A percentile compares a stretch with the other conserved stretches of the same genome.
Conservation (phyloP, 345 rosid species). For the Camelina laxa region DNA sequence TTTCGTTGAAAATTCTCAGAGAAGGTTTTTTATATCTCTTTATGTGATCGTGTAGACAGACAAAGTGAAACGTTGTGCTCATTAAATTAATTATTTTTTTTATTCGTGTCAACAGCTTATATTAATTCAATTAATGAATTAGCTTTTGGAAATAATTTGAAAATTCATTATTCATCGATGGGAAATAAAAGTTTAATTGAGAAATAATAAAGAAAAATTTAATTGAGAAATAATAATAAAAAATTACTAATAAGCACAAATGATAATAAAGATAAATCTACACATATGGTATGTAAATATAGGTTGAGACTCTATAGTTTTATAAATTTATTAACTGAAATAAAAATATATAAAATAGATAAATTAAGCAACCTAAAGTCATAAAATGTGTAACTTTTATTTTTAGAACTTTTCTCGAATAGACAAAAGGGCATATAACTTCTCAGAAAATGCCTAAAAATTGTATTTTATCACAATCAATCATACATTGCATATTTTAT, state of each 20-base stretch:
- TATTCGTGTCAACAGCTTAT: neutral
- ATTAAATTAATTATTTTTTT: constrained; percentile 1
- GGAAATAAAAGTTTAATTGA: too few relatives aligned
- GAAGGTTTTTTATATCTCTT: constrained; percentile 21
- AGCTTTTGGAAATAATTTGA: too few relatives aligned
- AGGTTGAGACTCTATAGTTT: neutral
- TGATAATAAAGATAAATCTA: too few relatives aligned
- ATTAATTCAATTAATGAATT: neutral
- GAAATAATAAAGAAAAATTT: too few relatives aligned
- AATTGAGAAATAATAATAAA: too few relatives aligned
- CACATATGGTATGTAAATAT: neutral
- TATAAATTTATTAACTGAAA: neutral
- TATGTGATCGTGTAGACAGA: constrained; percentile 13
- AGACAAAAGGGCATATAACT: too few relatives aligned
- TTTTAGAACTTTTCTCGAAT: too few relatives aligned
- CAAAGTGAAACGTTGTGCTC: constrained; percentile 24
- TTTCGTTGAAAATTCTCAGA: constrained; percentile 7
- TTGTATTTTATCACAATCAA: too few relatives aligned
- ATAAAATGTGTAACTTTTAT: neutral
- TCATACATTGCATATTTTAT: neutral
- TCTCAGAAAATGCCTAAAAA: too few relatives aligned
- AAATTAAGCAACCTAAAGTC: neutral
- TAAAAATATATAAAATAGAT: neutral
- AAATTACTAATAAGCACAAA: too few relatives aligned
- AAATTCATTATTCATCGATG: too few relatives aligned